Conservation (phyloP, 1,284 basidiomycete species). For the Malassezia yamatoensis region DNA sequence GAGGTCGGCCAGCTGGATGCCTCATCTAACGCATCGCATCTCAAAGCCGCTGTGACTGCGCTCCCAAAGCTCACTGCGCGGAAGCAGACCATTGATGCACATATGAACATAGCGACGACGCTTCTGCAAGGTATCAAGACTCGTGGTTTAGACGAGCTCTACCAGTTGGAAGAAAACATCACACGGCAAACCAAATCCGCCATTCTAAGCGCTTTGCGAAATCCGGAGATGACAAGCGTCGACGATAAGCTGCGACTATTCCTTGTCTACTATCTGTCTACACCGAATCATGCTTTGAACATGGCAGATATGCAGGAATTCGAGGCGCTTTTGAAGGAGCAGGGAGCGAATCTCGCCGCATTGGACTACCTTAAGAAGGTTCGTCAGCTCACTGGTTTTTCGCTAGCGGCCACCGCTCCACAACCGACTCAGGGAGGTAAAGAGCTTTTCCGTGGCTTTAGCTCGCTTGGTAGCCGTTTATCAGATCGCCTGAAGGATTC, state of each 20-base stretch:
- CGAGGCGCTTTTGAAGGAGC: constrained; percentile 51
- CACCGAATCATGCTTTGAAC: constrained; percentile 65
- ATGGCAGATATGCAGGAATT: constrained; percentile 80
- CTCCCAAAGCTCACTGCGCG: constrained; percentile 94
- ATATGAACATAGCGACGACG: constrained; percentile 98
- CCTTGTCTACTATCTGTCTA: constrained; percentile 83
- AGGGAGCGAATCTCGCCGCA: constrained; percentile 66
- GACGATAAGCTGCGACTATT: constrained; percentile 83
- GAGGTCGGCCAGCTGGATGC: constrained; percentile 64
- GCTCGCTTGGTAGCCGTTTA: constrained; percentile 69
- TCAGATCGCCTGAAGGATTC: constrained; percentile 88
- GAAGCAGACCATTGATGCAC: constrained; percentile 90
- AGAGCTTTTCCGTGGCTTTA: constrained; percentile 83
- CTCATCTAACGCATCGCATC: constrained; percentile 83
- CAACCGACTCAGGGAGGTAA: constrained; percentile 50
- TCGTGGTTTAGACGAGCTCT: constrained; percentile 86
- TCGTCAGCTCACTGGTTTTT: constrained; percentile 90
- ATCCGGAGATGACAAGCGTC: constrained; percentile 36
- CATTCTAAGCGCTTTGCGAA: constrained; percentile 65
- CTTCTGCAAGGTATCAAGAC: constrained; percentile 91
- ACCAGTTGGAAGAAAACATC: constrained; percentile 87
- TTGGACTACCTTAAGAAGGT: constrained; percentile 87
- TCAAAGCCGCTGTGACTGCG: constrained; percentile 95
- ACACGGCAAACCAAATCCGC: constrained; percentile 53
- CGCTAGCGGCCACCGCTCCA: constrained; percentile 70